phyloP scores from a whole-genome alignment of 2,329 filamentous ascomycete species.

The Calonectria hongkongensis region DNA sequence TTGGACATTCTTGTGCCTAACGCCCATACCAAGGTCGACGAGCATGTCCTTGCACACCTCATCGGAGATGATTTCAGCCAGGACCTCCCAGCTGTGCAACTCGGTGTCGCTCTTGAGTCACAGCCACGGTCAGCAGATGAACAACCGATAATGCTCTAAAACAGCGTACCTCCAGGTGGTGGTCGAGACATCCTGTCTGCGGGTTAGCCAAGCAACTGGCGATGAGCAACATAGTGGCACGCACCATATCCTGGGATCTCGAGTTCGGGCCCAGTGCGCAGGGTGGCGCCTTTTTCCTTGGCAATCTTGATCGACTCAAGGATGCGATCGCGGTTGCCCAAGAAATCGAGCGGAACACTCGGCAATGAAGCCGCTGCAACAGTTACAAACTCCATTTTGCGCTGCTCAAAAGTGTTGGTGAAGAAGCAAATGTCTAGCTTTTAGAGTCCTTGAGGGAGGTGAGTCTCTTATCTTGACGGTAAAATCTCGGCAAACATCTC shows the following conservation, averaged over 20 bases:
- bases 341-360: constrained; percentile 73
- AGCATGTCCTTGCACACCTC: constrained; percentile 53
- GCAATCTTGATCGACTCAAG: constrained; percentile 76
- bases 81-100: constrained; percentile 55
- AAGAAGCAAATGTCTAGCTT: not conserved
- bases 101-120: constrained; percentile 49
- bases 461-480: not conserved
- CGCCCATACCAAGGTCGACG: constrained; percentile 53
- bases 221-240: not conserved
- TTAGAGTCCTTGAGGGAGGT: not conserved
- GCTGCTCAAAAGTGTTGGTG: not conserved
- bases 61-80: constrained; percentile 56
- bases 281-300: constrained; percentile 74
- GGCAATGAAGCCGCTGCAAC: constrained; percentile 60
- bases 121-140: not conserved
- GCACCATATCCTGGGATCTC: constrained; percentile 60
- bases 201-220: not conserved
- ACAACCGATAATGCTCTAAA: not conserved
- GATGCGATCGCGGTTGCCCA: constrained; percentile 78
- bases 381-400: constrained; percentile 49
- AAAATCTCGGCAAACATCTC: not conserved
- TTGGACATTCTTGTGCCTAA: constrained; percentile 56
- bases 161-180: constrained; percentile 53
- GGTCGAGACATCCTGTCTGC: constrained; percentile 43
- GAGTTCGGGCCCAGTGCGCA: constrained; percentile 73